phyloP scores from a whole-genome alignment of 164 flowering plant genomes.

The Aristolochia contorta region DNA sequence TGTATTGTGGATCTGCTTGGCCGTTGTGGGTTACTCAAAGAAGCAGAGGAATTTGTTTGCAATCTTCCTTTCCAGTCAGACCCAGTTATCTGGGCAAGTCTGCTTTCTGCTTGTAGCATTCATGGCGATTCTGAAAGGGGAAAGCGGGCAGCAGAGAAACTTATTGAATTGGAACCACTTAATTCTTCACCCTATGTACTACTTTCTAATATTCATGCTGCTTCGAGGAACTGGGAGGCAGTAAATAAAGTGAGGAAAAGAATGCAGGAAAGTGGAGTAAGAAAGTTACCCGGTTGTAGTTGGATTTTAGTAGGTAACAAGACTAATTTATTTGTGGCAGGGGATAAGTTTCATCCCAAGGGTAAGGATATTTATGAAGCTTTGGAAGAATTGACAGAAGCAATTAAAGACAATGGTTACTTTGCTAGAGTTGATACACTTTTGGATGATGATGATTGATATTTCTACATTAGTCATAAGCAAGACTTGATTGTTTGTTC shows the following conservation, averaged over 20 bases:
- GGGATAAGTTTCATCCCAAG: constrained; percentile 49
- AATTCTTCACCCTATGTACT: constrained; percentile 70
- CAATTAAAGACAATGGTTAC: constrained; percentile 37
- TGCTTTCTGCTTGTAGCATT: constrained; percentile 64
- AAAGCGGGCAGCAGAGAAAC: constrained; percentile 54
- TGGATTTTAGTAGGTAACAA: constrained; percentile 56
- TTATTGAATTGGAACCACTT: constrained; percentile 61
- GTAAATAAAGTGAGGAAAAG: constrained; percentile 47
- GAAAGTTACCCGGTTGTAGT: constrained; percentile 72
- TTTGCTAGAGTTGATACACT: constrained; percentile 10
- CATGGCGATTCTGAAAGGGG: constrained; percentile 71
- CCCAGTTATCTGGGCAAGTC: constrained; percentile 68
- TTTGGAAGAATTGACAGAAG: constrained; percentile 32
- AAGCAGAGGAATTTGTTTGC: constrained; percentile 64
- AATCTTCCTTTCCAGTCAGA: constrained; percentile 38
- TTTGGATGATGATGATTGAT: constrained; percentile 11
- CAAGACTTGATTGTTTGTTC: too few species aligned
- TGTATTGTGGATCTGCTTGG: constrained; percentile 91
- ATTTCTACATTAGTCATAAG: too few species aligned
- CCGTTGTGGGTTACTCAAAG: constrained; percentile 62
- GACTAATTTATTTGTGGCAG: constrained; percentile 57
- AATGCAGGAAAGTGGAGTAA: constrained; percentile 65
- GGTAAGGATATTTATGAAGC: constrained; percentile 33
- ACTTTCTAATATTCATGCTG: constrained; percentile 69
- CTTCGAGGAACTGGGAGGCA: constrained; percentile 63